Conservation (phyloP, 352 stramenopile genomes). For the Phytopythium ostracodes region DNA sequence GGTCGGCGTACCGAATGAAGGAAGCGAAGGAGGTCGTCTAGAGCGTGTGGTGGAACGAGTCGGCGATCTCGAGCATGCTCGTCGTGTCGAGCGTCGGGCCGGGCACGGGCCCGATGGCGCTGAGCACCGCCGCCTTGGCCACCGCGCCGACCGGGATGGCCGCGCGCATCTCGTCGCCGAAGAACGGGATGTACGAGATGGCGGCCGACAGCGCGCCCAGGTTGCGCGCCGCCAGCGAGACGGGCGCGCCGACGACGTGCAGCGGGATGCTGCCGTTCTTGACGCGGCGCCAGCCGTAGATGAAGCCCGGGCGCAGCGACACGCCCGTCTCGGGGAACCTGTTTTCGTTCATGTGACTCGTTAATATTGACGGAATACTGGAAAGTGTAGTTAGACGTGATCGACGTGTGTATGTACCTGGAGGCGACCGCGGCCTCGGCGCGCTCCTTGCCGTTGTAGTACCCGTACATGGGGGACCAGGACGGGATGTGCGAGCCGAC, state of each 20-base stretch:
- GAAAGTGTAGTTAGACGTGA: too few relatives aligned
- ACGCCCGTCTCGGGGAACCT: conserved; percentile 77
- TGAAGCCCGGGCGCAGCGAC: conserved; percentile 85
- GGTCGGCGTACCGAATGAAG: background rate
- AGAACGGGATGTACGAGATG: conserved; percentile 52
- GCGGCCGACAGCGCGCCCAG: conserved; percentile 54
- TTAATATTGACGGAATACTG: background rate
- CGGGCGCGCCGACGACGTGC: conserved; percentile 68
- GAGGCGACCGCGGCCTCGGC: conserved; percentile 71
- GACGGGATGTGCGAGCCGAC: conserved; percentile 72
- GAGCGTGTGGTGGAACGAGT: conserved; percentile 78
- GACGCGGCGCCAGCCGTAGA: conserved; percentile 79
- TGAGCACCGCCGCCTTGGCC: conserved; percentile 79
- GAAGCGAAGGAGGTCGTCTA: conserved; percentile 9
- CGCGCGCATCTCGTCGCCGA: conserved; percentile 65
- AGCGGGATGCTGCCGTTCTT: conserved; percentile 69
- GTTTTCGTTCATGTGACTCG: background rate
- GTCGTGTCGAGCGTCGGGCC: conserved; percentile 57
- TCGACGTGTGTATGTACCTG: conserved; percentile 21
- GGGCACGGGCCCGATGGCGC: conserved; percentile 65
- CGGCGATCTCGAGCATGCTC: conserved; percentile 66
- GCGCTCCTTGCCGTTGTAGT: conserved; percentile 89
- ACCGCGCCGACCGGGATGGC: conserved; percentile 64
- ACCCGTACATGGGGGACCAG: conserved; percentile 80
- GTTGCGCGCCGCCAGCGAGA: conserved; percentile 55